Percentiles rank a stretch among this genome's conserved stretches.
Evolutionary conservation across 495 filamentous ascomycete genomes (phyloP).

Genomic region (Pyrenula massariospora): DNA sequence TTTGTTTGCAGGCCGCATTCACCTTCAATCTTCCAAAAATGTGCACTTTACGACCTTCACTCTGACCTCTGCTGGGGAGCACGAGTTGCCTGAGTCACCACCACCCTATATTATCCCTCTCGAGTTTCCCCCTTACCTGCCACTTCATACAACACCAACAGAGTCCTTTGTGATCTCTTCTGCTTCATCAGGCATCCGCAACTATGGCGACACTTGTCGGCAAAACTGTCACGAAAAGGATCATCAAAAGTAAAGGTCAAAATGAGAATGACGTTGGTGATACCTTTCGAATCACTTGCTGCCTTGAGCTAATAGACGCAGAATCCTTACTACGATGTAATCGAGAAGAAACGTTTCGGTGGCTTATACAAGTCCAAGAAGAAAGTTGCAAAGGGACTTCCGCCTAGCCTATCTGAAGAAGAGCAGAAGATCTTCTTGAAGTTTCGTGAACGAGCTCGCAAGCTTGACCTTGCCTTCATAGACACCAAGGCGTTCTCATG

Average conservation of each 20-base stretch:
- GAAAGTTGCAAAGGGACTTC: constrained; percentile 56
- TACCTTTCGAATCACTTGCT: not conserved
- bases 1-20: too few species aligned
- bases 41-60: too few species aligned
- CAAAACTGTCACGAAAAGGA: constrained; percentile 5
- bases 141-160: too few species aligned
- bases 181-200: too few species aligned
- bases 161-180: too few species aligned
- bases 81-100: too few species aligned
- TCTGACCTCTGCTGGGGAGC: too few species aligned
- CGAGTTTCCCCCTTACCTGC: too few species aligned
- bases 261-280: too few species aligned
- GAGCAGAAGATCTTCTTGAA: constrained; percentile 70
- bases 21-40: too few species aligned
- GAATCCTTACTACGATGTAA: not conserved
- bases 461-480: constrained; percentile 67
- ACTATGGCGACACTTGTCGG: constrained; percentile 2
- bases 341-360: not conserved
- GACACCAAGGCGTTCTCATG: constrained; percentile 66
- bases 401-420: constrained; percentile 61
- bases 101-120: too few species aligned
- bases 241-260: constrained; percentile 1
- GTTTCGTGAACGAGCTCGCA: constrained; percentile 70
- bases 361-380: constrained; percentile 8
- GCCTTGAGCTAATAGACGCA: not conserved